These are phyloP conservation scores for Yamadazyma akitaensis DNA, from an alignment of 805 yeast species.

Conservation along the genomic window DNA sequence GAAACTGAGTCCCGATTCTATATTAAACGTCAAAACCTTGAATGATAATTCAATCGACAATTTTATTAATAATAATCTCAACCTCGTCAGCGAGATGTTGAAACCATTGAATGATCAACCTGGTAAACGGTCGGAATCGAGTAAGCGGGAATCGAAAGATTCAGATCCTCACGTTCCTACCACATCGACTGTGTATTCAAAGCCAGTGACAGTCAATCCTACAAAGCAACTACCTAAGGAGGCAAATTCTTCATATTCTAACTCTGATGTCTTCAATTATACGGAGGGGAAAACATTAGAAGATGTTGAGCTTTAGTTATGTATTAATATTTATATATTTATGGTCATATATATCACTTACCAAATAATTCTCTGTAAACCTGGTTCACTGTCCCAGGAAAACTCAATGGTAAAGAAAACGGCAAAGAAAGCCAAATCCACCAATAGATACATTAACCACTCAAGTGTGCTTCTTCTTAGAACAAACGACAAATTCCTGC, in stretches of 20 bases:
- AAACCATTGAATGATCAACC: neutral
- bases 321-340: no score
- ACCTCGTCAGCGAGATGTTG: constrained; percentile 10
- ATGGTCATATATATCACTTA: constrained; percentile 25
- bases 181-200: neutral
- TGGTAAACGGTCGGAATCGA: neutral
- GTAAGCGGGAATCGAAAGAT: neutral
- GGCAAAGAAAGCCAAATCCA: constrained; percentile 46
- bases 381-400: constrained; percentile 58
- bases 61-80: constrained; percentile 29
- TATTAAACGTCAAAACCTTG: constrained; percentile 17
- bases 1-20: constrained; percentile 19
- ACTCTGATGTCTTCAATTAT: constrained; percentile 6
- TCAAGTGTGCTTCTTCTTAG: constrained; percentile 46
- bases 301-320: constrained; percentile 5
- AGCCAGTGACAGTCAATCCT: neutral
- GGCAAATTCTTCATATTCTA: neutral
- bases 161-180: neutral
- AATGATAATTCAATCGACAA: constrained; percentile 26
- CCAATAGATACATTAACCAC: neutral
- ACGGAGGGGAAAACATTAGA: constrained; percentile 8
- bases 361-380: constrained; percentile 85
- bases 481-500: constrained; percentile 55
- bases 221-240: neutral
- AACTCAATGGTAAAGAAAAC: constrained; percentile 65